These are phyloP conservation scores for Fusarium sp. DNA, from an alignment of 2,329 filamentous ascomycete genomes.

Conservation along the genomic window DNA sequence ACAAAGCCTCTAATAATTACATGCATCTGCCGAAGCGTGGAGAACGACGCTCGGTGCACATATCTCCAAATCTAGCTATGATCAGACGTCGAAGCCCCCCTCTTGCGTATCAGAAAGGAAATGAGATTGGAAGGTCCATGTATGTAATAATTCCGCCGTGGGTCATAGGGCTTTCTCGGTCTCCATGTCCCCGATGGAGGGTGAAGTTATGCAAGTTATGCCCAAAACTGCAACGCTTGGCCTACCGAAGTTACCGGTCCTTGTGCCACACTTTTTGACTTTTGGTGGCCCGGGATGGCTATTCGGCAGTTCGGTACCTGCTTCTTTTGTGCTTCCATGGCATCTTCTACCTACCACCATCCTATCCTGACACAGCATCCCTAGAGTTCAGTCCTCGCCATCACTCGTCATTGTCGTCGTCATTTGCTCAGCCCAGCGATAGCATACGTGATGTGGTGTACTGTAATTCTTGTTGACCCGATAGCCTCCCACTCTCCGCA, in stretches of 20 bases:
- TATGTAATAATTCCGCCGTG: conserved; percentile 5
- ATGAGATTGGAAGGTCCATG: conserved; percentile 5
- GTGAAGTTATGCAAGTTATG: conserved; percentile 1
- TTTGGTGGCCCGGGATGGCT: conserved; percentile 11
- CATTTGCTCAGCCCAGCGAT: conserved; percentile 26
- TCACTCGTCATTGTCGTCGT: conserved; percentile 29
- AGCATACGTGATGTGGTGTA: conserved; percentile 4
- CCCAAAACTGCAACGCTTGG: not conserved
- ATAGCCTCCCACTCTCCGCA: conserved; percentile 17
- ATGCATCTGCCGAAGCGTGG: conserved; percentile 31
- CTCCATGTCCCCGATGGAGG: conserved; percentile 31
- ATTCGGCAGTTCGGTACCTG: conserved; percentile 38
- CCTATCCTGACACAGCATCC: not conserved
- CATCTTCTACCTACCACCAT: not conserved
- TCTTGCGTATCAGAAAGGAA: conserved; percentile 13
- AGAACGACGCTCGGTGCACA: conserved; percentile 32
- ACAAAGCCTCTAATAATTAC: conserved; percentile 8
- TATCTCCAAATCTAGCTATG: conserved; percentile 8
- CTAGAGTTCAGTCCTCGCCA: not conserved
- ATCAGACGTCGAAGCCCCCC: conserved; percentile 31
- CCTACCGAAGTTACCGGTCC: conserved; percentile 12
- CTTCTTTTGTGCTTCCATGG: conserved; percentile 34
- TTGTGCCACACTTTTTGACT: conserved; percentile 23
- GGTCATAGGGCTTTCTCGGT: conserved; percentile 20
- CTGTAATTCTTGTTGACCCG: not conserved